These are phyloP conservation scores for Intubia oerlemansii DNA, from an alignment of 2,329 filamentous ascomycete species.

Conservation along the genomic window DNA sequence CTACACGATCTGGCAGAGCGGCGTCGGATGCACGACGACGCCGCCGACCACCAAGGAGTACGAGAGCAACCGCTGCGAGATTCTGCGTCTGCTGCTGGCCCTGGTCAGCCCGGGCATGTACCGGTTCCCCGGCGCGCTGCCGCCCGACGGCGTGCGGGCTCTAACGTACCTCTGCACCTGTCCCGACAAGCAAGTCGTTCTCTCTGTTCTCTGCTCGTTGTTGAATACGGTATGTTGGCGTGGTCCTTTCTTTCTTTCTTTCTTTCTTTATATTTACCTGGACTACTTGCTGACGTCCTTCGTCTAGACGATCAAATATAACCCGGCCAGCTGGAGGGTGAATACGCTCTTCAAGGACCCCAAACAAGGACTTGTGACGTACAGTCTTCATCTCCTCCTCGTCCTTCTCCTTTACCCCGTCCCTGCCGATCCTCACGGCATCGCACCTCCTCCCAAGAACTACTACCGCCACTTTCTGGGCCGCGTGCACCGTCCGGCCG, in stretches of 20 bases:
- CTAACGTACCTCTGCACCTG: constrained; percentile 80
- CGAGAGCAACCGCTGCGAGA: constrained; percentile 82
- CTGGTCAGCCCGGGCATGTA: constrained; percentile 88
- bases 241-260: not conserved
- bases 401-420: constrained; percentile 72
- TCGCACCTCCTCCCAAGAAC: constrained; percentile 49
- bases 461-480: constrained; percentile 86
- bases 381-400: constrained; percentile 78
- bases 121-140: constrained; percentile 57
- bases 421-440: constrained; percentile 19
- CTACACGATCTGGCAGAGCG: constrained; percentile 95
- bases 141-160: constrained; percentile 61
- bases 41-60: constrained; percentile 78
- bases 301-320: too few relatives aligned
- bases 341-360: constrained; percentile 82
- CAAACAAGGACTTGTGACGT: constrained; percentile 76
- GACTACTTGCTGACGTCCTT: not conserved
- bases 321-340: constrained; percentile 81
- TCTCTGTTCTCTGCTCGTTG: constrained; percentile 79
- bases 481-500: constrained; percentile 74
- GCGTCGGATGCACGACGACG: constrained; percentile 82
- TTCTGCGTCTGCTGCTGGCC: constrained; percentile 67
- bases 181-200: constrained; percentile 73
- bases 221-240: constrained; percentile 61
- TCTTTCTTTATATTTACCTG: not conserved